Evolutionary conservation across 2,329 filamentous ascomycete genomes (phyloP).

Genomic region (Colletotrichum sp.): DNA sequence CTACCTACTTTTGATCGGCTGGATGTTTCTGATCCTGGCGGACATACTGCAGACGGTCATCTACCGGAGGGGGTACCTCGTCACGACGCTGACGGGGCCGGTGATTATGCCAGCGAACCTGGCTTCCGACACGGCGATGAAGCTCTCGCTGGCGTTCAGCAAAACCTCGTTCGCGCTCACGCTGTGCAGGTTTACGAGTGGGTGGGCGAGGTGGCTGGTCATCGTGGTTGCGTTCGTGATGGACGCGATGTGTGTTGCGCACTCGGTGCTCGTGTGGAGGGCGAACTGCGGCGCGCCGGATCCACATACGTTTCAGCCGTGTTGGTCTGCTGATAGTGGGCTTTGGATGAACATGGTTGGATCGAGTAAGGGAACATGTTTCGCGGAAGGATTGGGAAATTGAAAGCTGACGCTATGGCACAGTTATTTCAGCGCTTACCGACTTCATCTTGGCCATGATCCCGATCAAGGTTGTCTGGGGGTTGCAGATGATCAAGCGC

Average conservation of each 20-base stretch:
- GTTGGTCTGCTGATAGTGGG: background rate
- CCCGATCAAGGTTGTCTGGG: slow-evolving; percentile 31
- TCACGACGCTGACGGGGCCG: slow-evolving; percentile 42
- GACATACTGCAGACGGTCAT: background rate
- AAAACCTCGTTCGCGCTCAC: slow-evolving; percentile 41
- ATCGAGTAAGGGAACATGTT: background rate
- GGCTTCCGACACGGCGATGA: slow-evolving; percentile 36
- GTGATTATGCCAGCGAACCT: slow-evolving; percentile 55
- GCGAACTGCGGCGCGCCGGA: background rate
- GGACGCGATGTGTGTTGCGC: background rate
- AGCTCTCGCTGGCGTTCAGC: slow-evolving; percentile 34
- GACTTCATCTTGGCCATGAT: slow-evolving; percentile 31
- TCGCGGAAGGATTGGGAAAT: background rate
- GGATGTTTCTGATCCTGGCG: slow-evolving; percentile 30
- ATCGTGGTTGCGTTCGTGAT: background rate
- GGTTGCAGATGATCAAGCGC: slow-evolving; percentile 30
- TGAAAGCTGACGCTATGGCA: background rate
- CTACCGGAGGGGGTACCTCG: background rate
- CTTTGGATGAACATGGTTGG: background rate
- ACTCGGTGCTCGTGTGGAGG: background rate
- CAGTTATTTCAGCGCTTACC: slow-evolving; percentile 8
- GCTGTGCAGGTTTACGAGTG: slow-evolving; percentile 44
- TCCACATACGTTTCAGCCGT: background rate
- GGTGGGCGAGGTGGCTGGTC: slow-evolving; percentile 43
- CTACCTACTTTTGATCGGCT: slow-evolving; percentile 37